Base-by-base conservation (phyloP, 306 rosid genomes). In the Begonia loranthoides region DNA sequence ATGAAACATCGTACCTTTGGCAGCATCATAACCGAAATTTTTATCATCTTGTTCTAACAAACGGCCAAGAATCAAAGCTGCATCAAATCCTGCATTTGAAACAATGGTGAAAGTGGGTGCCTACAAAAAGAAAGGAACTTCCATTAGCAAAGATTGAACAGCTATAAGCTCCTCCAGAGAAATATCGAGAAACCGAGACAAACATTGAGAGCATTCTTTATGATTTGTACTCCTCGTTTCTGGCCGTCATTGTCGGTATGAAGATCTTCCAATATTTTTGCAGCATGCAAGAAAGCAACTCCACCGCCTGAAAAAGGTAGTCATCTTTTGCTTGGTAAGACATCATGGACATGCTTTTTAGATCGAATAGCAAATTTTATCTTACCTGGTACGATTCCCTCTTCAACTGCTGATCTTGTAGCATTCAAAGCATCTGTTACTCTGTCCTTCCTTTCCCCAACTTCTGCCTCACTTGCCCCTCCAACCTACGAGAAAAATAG, bases 371-470 rank as follows among this genome's bases (percentile, higher is more conserved):
- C 45, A 41, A 52, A 52, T 43, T 4, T 43, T n/a, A 61, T 53
- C 66, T 46, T 65, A 90, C 99, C 99, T 55, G 94, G 86, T 64
- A 85, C 77, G 63, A 90, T 85, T 51, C 99, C 99, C 73, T 90
- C 99, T 71, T 85, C 95, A 66, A 86, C 99, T 5, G 99, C 95
- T 19, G 99, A 94, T 71, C 75, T 76, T 15, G 95, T 82, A 54
- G 99, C 95, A 73, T 90, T 90, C 57, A 90, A 56, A 56, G 99
- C 99, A 67, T 90, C 95, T 0, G 99, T 90, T 28, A 82, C 99
- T 71, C 99, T 73, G 69, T 90, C 99, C 64, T 90, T 90, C 81
- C 94, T 80, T 73, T 90, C 95, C 57, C 83, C 94, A 41, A 90
- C 95, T 73, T 90, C 99, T 33, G 77, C 67, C 69, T 90, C 95